Base-by-base conservation (phyloP, 352 stramenopile genomes). In the Globisporangium viniferum region DNA sequence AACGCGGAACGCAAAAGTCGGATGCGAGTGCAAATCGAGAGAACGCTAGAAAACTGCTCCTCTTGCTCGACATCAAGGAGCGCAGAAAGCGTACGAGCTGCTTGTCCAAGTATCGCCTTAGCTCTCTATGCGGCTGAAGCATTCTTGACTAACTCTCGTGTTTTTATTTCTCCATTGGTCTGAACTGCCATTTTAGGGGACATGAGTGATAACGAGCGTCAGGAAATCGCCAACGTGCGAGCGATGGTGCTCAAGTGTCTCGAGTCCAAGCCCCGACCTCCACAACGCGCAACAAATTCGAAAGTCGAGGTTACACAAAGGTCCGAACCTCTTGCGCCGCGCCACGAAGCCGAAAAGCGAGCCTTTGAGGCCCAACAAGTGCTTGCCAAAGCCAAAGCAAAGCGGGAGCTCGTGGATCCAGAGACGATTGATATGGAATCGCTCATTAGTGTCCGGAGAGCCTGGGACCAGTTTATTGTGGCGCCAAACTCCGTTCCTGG, bases 391-490 rank as follows among this genome's bases (percentile, higher is more conserved):
- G 20, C n/a, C 14, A 36, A 53, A 5, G 36, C 31, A n/a, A 62
- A 49, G 3, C 36, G 54, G 33, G 53, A 39, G 15, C 56, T 82
- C 5, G 53, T 60, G 2, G 76, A 80, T 33, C 73, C 76, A 1
- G 76, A 76, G 22, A 64, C 68, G 10, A 41, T 73, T n/a, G 68
- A 76, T 36, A 80, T 82, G 73, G 61, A 77, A 49, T 73, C 66
- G 14, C 68, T 82, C 24, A 68, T 80, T 2, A 12, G 39, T 1
- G n/a, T 80, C 2, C 49, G 76, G 22, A 55, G 66, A 5, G 33
- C 48, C 18, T 82, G 75, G 75, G 75, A 82, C 22, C 48, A 35
- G 9, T 76, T 68, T 31, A 53, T 82, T 6, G 65, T 63, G 2
- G 58, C 66, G 10, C 66, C 68, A 14, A 41, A 3, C 10, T 67